phyloP scores from a whole-genome alignment of 148 eudicot species.

The Simmondsia chinensis region DNA sequence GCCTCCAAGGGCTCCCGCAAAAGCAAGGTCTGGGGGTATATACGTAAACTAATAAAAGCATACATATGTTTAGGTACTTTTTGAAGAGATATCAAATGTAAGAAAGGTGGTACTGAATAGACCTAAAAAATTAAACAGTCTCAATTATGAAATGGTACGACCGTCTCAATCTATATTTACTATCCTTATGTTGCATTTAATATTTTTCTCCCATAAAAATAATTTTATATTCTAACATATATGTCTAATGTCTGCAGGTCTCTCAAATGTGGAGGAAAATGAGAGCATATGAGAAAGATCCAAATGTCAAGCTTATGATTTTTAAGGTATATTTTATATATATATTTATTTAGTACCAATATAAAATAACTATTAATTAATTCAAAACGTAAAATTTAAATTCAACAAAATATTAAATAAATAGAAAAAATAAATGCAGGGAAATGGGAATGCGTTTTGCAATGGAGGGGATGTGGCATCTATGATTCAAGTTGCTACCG shows the following conservation, averaged over 20 bases:
- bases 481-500: background rate
- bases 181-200: background rate
- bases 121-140: conserved; percentile 11
- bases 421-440: conserved; percentile 14
- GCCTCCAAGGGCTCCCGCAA: no score
- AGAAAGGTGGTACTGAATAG: conserved; percentile 12
- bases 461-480: conserved; percentile 24
- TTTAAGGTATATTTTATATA: conserved; percentile 1
- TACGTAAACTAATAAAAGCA: no score
- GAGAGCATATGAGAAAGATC: background rate
- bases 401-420: no score
- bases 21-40: no score
- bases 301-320: conserved; percentile 3
- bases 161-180: no score
- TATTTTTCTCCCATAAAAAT: no score
- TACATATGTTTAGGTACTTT: no score
- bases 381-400: no score
- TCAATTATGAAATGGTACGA: conserved; percentile 14
- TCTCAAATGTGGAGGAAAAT: background rate
- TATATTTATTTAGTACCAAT: background rate
- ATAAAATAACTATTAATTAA: background rate
- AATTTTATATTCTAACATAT: no score
- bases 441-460: conserved; percentile 30
- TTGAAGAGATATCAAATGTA: conserved; percentile 6
- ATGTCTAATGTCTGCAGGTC: background rate